Evolutionary conservation across 768 basidiomycete genomes (phyloP).

Genomic region (Steccherinum ochraceum): DNA sequence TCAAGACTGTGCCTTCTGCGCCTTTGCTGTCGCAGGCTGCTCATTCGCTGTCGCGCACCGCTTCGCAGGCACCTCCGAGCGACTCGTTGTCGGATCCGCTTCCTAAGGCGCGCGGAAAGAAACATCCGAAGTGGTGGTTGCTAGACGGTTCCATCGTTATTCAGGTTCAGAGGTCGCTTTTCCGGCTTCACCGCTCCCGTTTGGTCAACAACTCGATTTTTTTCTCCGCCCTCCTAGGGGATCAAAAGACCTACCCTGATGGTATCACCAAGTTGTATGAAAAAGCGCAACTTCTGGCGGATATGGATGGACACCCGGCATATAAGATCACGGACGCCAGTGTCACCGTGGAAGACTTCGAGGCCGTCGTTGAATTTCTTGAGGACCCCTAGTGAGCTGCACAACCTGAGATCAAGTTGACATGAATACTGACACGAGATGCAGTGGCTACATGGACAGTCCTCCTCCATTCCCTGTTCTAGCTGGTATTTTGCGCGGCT

Average conservation of each 20-base stretch:
- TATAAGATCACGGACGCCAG: conserved; percentile 10
- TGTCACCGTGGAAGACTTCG: conserved; percentile 26
- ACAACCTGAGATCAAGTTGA: no score
- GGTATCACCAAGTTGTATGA: conserved; percentile 12
- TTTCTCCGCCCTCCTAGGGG: conserved; percentile 18
- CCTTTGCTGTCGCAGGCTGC: background rate
- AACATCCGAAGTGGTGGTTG: conserved; percentile 25
- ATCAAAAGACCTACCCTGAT: background rate
- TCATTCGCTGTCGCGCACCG: background rate
- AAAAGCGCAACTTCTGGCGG: background rate
- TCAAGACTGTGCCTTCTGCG: background rate
- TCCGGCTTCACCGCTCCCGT: conserved; percentile 30
- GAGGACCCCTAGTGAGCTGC: conserved; percentile 30
- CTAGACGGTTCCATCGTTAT: conserved; percentile 30
- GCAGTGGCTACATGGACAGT: conserved; percentile 20
- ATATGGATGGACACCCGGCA: background rate
- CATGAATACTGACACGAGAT: background rate
- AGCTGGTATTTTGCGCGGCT: conserved; percentile 29
- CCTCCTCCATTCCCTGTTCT: conserved; percentile 24
- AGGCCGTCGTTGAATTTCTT: conserved; percentile 22
- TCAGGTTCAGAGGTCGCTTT: conserved; percentile 27
- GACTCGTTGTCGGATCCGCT: background rate
- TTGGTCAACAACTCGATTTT: conserved; percentile 26
- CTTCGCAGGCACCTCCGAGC: background rate
- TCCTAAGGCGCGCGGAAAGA: background rate